Evolutionary conservation across 2,329 filamentous ascomycete genomes (phyloP).

Genomic region (Sarocladiaceae sp.): DNA sequence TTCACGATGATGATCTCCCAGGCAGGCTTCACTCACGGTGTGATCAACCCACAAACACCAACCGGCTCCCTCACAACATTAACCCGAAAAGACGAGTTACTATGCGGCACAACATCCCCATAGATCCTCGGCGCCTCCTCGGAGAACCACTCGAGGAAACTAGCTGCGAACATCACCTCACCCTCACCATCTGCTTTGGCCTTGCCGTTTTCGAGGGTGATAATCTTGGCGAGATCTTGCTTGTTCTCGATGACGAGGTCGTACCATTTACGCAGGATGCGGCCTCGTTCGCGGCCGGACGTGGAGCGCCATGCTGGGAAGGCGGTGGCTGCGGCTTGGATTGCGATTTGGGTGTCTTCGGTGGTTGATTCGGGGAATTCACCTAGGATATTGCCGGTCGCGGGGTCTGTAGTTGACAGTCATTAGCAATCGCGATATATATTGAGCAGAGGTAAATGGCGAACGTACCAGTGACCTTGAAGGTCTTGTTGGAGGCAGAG

Average conservation of each 20-base stretch:
- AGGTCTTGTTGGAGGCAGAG: background rate
- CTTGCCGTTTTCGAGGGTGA: conserved; percentile 90
- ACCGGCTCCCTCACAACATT: conserved; percentile 24
- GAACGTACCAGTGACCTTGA: background rate
- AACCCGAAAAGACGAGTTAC: conserved; percentile 48
- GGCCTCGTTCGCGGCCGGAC: conserved; percentile 69
- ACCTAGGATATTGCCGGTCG: conserved; percentile 75
- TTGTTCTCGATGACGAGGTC: conserved; percentile 73
- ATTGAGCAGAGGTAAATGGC: background rate
- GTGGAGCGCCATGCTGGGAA: conserved; percentile 65
- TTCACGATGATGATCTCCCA: too few species aligned
- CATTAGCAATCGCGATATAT: too few species aligned
- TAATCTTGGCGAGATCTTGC: conserved; percentile 75
- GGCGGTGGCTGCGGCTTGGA: conserved; percentile 75
- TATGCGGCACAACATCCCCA: conserved; percentile 55
- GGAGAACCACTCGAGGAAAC: conserved; percentile 76
- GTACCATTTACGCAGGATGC: conserved; percentile 75
- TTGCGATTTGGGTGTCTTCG: conserved; percentile 74
- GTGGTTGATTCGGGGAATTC: conserved; percentile 79
- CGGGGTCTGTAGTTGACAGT: conserved; percentile 65
- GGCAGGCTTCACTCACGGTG: conserved; percentile 17
- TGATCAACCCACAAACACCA: conserved; percentile 30
- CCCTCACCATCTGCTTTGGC: conserved; percentile 69
- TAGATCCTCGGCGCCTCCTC: conserved; percentile 67
- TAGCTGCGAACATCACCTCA: conserved; percentile 68